phyloP scores from a whole-genome alignment of 441 rosid species.

The Corymbia calophylla region DNA sequence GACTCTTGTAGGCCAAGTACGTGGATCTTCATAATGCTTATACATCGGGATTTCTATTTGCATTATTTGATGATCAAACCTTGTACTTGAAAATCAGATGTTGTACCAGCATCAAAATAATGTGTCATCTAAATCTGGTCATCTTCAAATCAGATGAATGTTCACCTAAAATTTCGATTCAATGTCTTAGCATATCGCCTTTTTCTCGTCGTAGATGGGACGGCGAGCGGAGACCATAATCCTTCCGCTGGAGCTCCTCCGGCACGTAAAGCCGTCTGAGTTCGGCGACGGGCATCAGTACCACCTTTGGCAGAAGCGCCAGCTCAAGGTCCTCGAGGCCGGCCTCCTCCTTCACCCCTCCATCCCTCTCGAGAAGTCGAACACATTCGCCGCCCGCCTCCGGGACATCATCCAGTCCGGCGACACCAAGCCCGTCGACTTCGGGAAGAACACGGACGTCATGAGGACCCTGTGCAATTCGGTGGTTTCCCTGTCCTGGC shows the following conservation, averaged over 20 bases:
- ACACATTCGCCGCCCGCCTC: conserved; percentile 45
- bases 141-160: not conserved
- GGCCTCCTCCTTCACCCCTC: conserved; percentile 78
- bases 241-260: conserved; percentile 85
- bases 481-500: conserved; percentile 71
- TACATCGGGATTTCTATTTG: not conserved
- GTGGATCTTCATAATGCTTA: not conserved
- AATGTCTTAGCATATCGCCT: not conserved
- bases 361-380: conserved; percentile 61
- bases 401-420: conserved; percentile 51
- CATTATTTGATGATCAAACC: not conserved
- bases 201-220: conserved; percentile 40
- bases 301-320: conserved; percentile 83
- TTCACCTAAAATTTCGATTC: not conserved
- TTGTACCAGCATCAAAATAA: not conserved
- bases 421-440: conserved; percentile 58
- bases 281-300: conserved; percentile 65
- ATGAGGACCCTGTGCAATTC: conserved; percentile 65
- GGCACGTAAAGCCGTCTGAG: conserved; percentile 78
- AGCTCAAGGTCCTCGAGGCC: conserved; percentile 64
- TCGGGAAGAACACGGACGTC: conserved; percentile 64
- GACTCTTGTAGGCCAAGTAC: conserved; percentile 92
- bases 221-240: conserved; percentile 81
- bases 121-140: not conserved
- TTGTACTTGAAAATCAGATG: not conserved